A percentile compares a stretch with the other conserved stretches of the same genome.
These are phyloP conservation scores for Ophiosphaerella herpotricha DNA, from an alignment of 2,329 filamentous ascomycete genomes.

Conservation along the genomic window DNA sequence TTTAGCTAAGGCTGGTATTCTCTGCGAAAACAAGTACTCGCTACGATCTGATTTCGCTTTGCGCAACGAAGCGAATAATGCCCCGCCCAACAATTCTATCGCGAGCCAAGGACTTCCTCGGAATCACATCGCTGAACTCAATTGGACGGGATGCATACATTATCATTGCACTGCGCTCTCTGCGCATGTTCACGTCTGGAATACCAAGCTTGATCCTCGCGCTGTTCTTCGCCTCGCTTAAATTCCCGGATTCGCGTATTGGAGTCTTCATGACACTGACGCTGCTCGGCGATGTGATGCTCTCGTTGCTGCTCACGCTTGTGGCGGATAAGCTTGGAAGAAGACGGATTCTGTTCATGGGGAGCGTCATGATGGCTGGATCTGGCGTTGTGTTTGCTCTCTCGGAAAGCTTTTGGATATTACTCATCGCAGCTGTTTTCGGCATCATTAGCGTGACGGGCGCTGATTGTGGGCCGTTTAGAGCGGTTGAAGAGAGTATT, in stretches of 20 bases:
- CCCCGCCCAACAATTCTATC: slow-evolving; percentile 10
- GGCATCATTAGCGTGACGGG: slow-evolving; percentile 47
- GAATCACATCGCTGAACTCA: slow-evolving; percentile 36
- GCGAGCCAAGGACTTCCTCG: slow-evolving; percentile 35
- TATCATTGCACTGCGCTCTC: slow-evolving; percentile 48
- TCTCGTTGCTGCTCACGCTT: slow-evolving; percentile 45
- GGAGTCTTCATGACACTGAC: slow-evolving; percentile 50
- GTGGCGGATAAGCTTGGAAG: slow-evolving; percentile 45
- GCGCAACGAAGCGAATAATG: slow-evolving; percentile 2
- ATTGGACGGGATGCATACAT: slow-evolving; percentile 45
- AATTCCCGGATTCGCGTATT: slow-evolving; percentile 42
- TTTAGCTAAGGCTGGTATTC: neutral
- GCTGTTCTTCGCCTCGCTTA: slow-evolving; percentile 44
- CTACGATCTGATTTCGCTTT: neutral
- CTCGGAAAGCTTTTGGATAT: slow-evolving; percentile 44
- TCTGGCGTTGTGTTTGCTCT: slow-evolving; percentile 43
- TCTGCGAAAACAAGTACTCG: neutral
- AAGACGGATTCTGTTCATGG: slow-evolving; percentile 41
- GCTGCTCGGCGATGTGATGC: slow-evolving; percentile 44
- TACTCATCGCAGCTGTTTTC: slow-evolving; percentile 44
- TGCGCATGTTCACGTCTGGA: slow-evolving; percentile 45
- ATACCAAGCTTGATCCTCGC: slow-evolving; percentile 46
- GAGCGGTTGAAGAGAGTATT: slow-evolving; percentile 44
- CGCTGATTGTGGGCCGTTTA: slow-evolving; percentile 41
- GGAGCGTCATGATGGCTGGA: slow-evolving; percentile 44